Evolutionary conservation across 2,329 filamentous ascomycete species (phyloP), one percentile per base, ranked within the genome.

Genomic region (Exophiala lecanii-corni): DNA sequence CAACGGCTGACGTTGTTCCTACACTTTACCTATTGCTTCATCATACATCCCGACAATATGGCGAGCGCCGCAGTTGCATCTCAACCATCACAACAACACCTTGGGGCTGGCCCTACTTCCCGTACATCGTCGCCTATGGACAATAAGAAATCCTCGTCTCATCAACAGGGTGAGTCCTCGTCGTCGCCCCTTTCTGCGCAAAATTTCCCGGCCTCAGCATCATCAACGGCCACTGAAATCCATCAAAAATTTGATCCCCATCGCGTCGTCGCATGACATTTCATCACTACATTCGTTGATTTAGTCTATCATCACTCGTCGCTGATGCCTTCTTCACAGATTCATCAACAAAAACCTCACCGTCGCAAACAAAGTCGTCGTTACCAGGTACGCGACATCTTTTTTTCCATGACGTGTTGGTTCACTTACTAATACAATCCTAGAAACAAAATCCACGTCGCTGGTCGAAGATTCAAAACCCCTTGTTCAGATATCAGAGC

Each of bases 401-500:
- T 21, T 13, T 6, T 13, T 13, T 5, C 12, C 12, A 16, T 40
- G 13, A 32, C 19, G 5, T 43, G 13, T n/a, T 17, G 30, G 15
- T 20, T 36, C 5, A 6, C 13, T 25, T 3, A 26, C 21, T 23
- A 5, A 19, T 28, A 3, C 28, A 25, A 21, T 18, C 23, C 3
- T 17, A 55, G 54, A 65, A 50, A 55, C 59, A 32, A 57, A 61
- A 53, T 50, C 55, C 43, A 53, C 56, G 37, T 59, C 62, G 50
- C 57, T 61, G 41, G 62, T 60, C 20, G 59, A 60, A 49, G 55
- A 56, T 28, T 33, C 66, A 51, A 76, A 82, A 57, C 58, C 60
- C 46, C 57, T 67, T 54, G 63, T 72, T 57, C 79, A 83, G 61
- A 63, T 68, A 41, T 70, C 79, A 58, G 79, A 79, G 67, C 79